Evolutionary conservation across 495 filamentous ascomycete genomes (phyloP).

Genomic region (Penicillium fimorum): DNA sequence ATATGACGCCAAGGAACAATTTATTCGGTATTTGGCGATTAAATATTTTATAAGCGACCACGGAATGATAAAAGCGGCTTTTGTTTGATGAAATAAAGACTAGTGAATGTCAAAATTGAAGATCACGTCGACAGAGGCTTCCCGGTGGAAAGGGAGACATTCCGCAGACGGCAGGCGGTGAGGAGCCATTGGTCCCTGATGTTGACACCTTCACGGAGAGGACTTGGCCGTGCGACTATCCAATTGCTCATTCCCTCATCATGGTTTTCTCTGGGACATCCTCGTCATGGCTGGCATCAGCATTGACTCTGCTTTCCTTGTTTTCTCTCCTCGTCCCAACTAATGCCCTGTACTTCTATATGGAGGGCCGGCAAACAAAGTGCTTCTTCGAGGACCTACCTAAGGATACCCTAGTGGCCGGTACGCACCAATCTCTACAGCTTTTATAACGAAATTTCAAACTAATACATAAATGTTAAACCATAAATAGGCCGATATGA

Average conservation of each 20-base stretch:
- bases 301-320: slow-evolving; percentile 37
- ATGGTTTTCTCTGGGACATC: slow-evolving; percentile 39
- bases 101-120: slow-evolving; percentile 11
- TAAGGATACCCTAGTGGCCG: slow-evolving; percentile 95
- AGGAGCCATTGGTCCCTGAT: slow-evolving; percentile 10
- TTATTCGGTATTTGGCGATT: not conserved
- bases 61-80: not conserved
- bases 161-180: slow-evolving; percentile 27
- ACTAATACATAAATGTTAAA: not conserved
- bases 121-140: slow-evolving; percentile 24
- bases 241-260: slow-evolving; percentile 17
- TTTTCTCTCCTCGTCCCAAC: slow-evolving; percentile 55
- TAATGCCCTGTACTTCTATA: slow-evolving; percentile 91
- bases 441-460: not conserved
- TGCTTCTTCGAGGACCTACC: slow-evolving; percentile 99
- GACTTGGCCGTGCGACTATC: slow-evolving; percentile 10
- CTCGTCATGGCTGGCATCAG: slow-evolving; percentile 42
- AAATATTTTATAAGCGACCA: not conserved
- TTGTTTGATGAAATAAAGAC: slow-evolving; percentile 7
- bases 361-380: slow-evolving; percentile 67
- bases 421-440: slow-evolving; percentile 42
- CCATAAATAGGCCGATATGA: slow-evolving; percentile 66
- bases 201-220: slow-evolving; percentile 23
- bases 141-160: slow-evolving; percentile 17
- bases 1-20: slow-evolving; percentile 1